These are phyloP conservation scores for Gonapodya sp. DNA, from an alignment of 192 early-diverging fungal species.

Conservation along the genomic window DNA sequence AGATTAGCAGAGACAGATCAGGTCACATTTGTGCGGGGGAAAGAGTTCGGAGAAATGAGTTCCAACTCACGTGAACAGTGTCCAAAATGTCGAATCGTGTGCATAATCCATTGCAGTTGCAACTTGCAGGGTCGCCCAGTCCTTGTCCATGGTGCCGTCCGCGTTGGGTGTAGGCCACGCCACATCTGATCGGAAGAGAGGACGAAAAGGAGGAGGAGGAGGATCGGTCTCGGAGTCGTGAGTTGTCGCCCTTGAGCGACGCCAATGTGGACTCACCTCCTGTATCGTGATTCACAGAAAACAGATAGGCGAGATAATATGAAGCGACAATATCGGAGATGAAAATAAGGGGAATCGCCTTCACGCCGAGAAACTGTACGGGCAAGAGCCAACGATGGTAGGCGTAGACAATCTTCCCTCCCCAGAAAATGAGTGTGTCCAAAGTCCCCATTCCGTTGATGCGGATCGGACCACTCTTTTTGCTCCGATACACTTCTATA, in stretches of 20 bases:
- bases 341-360: conserved; percentile 29
- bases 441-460: conserved; percentile 34
- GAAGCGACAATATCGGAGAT: conserved; percentile 35
- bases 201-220: background rate
- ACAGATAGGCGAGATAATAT: conserved; percentile 40
- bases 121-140: conserved; percentile 33
- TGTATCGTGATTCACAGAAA: conserved; percentile 49
- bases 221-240: background rate
- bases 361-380: conserved; percentile 21
- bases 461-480: conserved; percentile 34
- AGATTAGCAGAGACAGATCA: no score
- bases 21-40: no score
- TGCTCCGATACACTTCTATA: conserved; percentile 33
- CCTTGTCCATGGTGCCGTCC: conserved; percentile 30
- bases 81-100: conserved; percentile 36
- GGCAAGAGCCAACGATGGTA: conserved; percentile 39
- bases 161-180: conserved; percentile 42
- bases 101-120: conserved; percentile 27
- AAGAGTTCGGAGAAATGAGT: no score
- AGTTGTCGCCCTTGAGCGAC: no score
- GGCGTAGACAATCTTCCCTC: conserved; percentile 41
- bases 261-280: conserved; percentile 4
- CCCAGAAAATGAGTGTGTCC: conserved; percentile 47
- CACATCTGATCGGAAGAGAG: conserved; percentile 20
- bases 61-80: no score